phyloP scores from a whole-genome alignment of 768 basidiomycete species.

The Sarcomyxa edulis region DNA sequence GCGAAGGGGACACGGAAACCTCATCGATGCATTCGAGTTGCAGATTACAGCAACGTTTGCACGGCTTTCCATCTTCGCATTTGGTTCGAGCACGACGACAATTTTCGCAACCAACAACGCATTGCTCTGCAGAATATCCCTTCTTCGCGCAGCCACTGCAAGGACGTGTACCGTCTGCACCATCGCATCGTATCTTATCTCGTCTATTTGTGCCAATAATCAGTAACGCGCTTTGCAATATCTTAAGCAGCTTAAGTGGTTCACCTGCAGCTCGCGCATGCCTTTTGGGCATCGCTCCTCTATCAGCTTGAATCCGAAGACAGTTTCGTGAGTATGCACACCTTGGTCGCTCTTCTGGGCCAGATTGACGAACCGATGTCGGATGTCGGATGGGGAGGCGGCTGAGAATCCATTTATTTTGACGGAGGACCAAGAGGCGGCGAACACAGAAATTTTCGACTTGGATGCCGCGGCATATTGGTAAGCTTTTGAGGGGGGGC shows the following conservation, averaged over 20 bases:
- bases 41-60: constrained; percentile 47
- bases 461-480: no score
- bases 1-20: constrained; percentile 15
- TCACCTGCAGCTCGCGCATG: constrained; percentile 58
- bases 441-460: no score
- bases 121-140: constrained; percentile 44
- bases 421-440: no score
- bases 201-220: constrained; percentile 31
- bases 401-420: constrained; percentile 35
- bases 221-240: constrained; percentile 7
- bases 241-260: no score
- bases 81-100: constrained; percentile 54
- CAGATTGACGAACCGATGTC: constrained; percentile 41
- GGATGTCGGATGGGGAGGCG: constrained; percentile 39
- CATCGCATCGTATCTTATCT: constrained; percentile 60
- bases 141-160: constrained; percentile 55
- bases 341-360: constrained; percentile 51
- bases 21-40: constrained; percentile 49
- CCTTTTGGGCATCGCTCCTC: constrained; percentile 35
- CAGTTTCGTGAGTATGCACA: constrained; percentile 18
- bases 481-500: no score
- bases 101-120: constrained; percentile 56
- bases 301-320: constrained; percentile 8
- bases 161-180: constrained; percentile 33
- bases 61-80: constrained; percentile 45